Evolutionary conservation across 2,329 filamentous ascomycete species (phyloP).

Genomic region (Xylariaceae sp.): DNA sequence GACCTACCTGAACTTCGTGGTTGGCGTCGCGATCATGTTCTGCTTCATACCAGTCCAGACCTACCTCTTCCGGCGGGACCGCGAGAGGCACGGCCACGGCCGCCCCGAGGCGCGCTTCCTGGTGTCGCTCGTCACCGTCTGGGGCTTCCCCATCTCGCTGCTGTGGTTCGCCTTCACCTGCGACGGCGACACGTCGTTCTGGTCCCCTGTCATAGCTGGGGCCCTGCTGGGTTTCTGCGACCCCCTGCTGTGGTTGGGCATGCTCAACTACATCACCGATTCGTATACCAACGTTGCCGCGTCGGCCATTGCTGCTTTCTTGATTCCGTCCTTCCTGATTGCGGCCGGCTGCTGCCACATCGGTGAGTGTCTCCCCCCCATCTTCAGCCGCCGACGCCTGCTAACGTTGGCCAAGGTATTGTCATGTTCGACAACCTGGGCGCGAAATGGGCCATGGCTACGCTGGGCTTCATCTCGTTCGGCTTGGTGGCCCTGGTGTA

Average conservation of each 20-base stretch:
- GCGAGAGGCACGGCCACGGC: slow-evolving; percentile 26
- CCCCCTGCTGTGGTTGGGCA: slow-evolving; percentile 34
- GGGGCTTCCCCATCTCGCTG: slow-evolving; percentile 33
- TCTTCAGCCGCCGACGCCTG: background rate
- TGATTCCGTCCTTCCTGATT: slow-evolving; percentile 34
- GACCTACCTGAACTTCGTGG: slow-evolving; percentile 35
- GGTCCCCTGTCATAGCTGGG: slow-evolving; percentile 33
- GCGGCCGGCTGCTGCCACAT: slow-evolving; percentile 32
- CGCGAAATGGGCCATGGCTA: slow-evolving; percentile 33
- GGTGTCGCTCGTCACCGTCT: slow-evolving; percentile 32
- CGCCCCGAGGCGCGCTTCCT: slow-evolving; percentile 34
- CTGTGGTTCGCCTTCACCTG: slow-evolving; percentile 36
- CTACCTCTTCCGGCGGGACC: slow-evolving; percentile 30
- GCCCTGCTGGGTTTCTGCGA: slow-evolving; percentile 32
- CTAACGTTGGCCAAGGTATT: slow-evolving; percentile 12
- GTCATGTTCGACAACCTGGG: slow-evolving; percentile 30
- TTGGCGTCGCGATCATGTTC: slow-evolving; percentile 33
- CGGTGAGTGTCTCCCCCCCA: slow-evolving; percentile 18
- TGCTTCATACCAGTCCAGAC: slow-evolving; percentile 34
- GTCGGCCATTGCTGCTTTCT: slow-evolving; percentile 33
- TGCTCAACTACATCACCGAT: slow-evolving; percentile 36
- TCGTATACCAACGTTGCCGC: slow-evolving; percentile 33
- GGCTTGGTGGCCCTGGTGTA: slow-evolving; percentile 32
- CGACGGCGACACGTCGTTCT: slow-evolving; percentile 30
- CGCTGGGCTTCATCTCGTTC: slow-evolving; percentile 31